Evolutionary conservation across 306 rosid species (phyloP), one percentile per base, ranked within the genome.

Genomic region (Luffa acutangula): DNA sequence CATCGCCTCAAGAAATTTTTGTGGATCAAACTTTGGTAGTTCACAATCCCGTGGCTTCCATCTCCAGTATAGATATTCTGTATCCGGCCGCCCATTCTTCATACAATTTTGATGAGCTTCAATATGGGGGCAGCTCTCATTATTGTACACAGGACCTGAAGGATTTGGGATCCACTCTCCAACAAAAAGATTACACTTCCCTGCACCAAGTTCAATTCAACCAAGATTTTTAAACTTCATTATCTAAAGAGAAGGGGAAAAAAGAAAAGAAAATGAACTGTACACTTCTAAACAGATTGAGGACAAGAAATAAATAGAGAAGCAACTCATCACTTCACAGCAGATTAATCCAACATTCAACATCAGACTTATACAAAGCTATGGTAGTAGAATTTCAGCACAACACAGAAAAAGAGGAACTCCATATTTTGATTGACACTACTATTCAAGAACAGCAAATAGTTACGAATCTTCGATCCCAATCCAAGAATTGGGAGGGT

Each of bases 91-190:
- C 66, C 99, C 99, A 85, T 96, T 96, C 67, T 56, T 86, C 87
- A 96, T 80, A 80, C 99, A 96, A 76, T 93, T 87, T 79, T 96
- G 98, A 86, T 85, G 99, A 9, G 89, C n/a, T 85, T 96, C 99
- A 41, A 96, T 93, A 7, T 85, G 85, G 54, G 87, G 85, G 87
- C 99, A 96, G 83, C 84, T 93, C 79, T 84, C 88, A 65, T 88
- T 87, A n/a, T 87, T 90, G 82, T 96, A 96, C 46, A 65, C 56
- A 18, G 97, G 91, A 45, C 97, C 97, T 2, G 85, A 82, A 1
- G 93, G 86, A 15, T 87, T 86, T 21, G 87, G 94, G 9, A 93
- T 79, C 99, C 99, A 96, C 63, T 93, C 96, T 65, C 99, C 99
- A 39, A 21, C 79, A 67, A 91, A 88, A 78, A 89, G 84, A 88